Evolutionary conservation across 179 eudicot species (phyloP).

Genomic region (Beta lomatogona): DNA sequence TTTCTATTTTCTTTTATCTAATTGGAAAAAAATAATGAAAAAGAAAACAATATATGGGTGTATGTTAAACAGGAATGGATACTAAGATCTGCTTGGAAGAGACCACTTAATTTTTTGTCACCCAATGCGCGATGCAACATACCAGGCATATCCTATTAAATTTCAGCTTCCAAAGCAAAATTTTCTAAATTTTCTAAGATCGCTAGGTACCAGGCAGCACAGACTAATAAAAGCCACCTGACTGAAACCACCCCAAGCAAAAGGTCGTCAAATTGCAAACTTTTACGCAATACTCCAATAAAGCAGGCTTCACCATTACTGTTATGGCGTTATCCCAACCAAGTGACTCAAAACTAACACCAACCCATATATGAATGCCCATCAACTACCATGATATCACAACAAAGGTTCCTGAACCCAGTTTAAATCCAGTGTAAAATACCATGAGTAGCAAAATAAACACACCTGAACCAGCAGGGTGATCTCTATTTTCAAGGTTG

Average conservation of each 20-base stretch:
- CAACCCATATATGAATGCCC: not conserved
- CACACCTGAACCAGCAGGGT: constrained; percentile 92
- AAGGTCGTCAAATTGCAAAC: not conserved
- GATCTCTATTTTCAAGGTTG: constrained; percentile 75
- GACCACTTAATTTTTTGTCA: not conserved
- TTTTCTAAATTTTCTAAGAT: not conserved
- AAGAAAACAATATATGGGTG: not conserved
- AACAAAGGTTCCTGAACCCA: not conserved
- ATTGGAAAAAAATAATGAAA: not conserved
- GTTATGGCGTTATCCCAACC: not conserved
- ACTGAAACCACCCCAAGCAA: not conserved
- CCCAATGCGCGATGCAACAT: not conserved
- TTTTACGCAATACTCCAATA: not conserved
- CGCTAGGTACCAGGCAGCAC: not conserved
- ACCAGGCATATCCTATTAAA: not conserved
- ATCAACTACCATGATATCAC: not conserved
- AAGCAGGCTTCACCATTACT: not conserved
- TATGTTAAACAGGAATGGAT: not conserved
- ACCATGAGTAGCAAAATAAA: constrained; percentile 26
- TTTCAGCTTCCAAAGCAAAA: not conserved
- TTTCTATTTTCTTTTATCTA: not conserved
- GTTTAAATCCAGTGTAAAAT: not conserved
- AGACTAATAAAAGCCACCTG: not conserved
- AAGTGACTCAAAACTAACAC: not conserved
- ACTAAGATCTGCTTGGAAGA: not conserved